Conservation (phyloP, 2,329 filamentous ascomycete species). For the Exophiala alcalophila region DNA sequence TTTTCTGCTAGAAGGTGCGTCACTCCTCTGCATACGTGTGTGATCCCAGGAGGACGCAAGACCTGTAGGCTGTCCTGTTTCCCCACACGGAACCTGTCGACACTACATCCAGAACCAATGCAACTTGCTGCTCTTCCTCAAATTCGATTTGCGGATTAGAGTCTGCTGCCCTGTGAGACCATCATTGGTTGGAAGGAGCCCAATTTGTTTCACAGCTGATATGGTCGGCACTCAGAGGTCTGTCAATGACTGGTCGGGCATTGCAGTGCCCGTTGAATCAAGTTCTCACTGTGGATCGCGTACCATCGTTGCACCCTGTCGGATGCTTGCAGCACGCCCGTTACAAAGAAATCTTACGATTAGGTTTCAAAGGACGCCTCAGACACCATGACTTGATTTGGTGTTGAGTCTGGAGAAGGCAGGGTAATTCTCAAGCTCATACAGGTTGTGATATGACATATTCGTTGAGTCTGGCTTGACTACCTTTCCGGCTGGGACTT, state of each 20-base stretch:
- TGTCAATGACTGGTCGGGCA: slow-evolving; percentile 21
- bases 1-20: slow-evolving; percentile 15
- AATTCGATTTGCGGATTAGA: slow-evolving; percentile 16
- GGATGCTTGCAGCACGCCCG: slow-evolving; percentile 24
- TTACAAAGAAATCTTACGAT: slow-evolving; percentile 28
- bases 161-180: slow-evolving; percentile 2
- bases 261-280: slow-evolving; percentile 18
- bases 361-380: slow-evolving; percentile 26
- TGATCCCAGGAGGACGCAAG: slow-evolving; percentile 11
- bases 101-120: slow-evolving; percentile 18
- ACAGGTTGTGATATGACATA: slow-evolving; percentile 23
- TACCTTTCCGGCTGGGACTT: slow-evolving; percentile 3
- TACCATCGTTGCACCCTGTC: slow-evolving; percentile 25
- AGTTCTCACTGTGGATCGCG: slow-evolving; percentile 23
- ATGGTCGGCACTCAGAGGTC: slow-evolving; percentile 16
- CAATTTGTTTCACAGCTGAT: slow-evolving; percentile 26
- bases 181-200: slow-evolving; percentile 15
- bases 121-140: slow-evolving; percentile 12
- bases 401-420: slow-evolving; percentile 8
- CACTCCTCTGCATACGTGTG: slow-evolving; percentile 10
- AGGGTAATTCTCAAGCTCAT: slow-evolving; percentile 13
- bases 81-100: slow-evolving; percentile 27
- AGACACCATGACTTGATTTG: slow-evolving; percentile 20
- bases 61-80: slow-evolving; percentile 22
- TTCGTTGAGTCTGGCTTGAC: slow-evolving; percentile 12